phyloP scores from a whole-genome alignment of 768 basidiomycete species.

The Rossbeevera mucosa region DNA sequence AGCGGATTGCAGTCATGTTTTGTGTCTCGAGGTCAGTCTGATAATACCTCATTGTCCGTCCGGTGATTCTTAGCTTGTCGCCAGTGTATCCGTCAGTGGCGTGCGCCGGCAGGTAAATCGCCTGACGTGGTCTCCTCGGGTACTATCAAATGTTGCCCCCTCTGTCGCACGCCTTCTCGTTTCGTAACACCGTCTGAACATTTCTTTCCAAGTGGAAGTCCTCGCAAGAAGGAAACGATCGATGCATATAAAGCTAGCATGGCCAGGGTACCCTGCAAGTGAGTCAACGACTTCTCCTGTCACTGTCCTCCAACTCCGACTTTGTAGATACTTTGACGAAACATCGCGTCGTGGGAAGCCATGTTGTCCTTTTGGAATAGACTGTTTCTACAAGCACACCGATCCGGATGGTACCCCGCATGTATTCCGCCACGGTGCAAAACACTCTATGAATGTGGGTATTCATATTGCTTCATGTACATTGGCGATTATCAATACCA shows the following conservation, averaged over 20 bases:
- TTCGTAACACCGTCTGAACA: conserved; percentile 73
- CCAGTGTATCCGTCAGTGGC: conserved; percentile 79
- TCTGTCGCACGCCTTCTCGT: conserved; percentile 63
- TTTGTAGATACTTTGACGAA: conserved; percentile 54
- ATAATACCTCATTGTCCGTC: not conserved
- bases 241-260: conserved; percentile 69
- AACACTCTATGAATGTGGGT: conserved; percentile 50
- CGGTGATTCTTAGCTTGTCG: conserved; percentile 3
- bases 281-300: conserved; percentile 17
- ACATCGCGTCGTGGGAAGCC: conserved; percentile 44
- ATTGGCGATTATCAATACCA: conserved; percentile 8
- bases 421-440: conserved; percentile 51
- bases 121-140: conserved; percentile 49
- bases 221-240: conserved; percentile 48
- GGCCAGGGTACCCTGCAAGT: conserved; percentile 66
- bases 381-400: conserved; percentile 76
- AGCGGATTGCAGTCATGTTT: conserved; percentile 76
- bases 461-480: conserved; percentile 28
- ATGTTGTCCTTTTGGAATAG: conserved; percentile 72
- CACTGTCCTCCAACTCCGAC: not conserved
- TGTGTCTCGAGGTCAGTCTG: conserved; percentile 60
- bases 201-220: conserved; percentile 53
- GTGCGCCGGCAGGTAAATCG: conserved; percentile 52
- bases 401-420: conserved; percentile 62
- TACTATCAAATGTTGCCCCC: conserved; percentile 72